phyloP scores from a whole-genome alignment of 768 basidiomycete genomes.

The Candolleomyces eurysporus region DNA sequence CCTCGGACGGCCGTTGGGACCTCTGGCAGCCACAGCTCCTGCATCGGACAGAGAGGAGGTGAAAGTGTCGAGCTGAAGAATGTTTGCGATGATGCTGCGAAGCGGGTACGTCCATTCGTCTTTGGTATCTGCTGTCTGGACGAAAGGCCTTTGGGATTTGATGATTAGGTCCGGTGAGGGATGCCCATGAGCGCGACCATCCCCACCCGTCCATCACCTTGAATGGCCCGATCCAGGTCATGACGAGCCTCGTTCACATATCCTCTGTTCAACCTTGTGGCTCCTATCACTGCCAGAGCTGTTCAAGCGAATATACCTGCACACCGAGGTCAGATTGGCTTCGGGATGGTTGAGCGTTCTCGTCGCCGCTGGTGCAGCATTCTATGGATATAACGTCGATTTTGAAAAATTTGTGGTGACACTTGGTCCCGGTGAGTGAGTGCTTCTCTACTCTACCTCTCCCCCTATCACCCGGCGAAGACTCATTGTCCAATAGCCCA shows the following conservation, averaged over 20 bases:
- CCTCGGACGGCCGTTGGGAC: constrained; percentile 49
- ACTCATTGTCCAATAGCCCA: constrained; percentile 23
- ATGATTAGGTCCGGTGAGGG: background rate
- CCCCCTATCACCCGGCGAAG: background rate
- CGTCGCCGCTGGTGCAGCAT: constrained; percentile 74
- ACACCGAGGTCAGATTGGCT: constrained; percentile 84
- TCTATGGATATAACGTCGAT: constrained; percentile 83
- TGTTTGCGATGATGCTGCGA: constrained; percentile 84
- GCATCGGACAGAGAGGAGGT: constrained; percentile 49
- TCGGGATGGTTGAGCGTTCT: constrained; percentile 88
- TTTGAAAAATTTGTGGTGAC: constrained; percentile 85
- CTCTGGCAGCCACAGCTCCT: constrained; percentile 46
- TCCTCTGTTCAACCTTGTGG: constrained; percentile 35
- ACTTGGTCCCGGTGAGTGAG: constrained; percentile 75
- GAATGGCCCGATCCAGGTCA: no score
- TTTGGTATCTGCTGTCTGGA: background rate
- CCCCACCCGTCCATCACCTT: background rate
- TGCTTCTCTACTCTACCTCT: constrained; percentile 15
- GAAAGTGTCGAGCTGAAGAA: constrained; percentile 67
- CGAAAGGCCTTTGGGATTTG: no score
- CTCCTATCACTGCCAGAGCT: constrained; percentile 71
- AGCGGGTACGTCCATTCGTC: constrained; percentile 58
- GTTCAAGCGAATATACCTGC: constrained; percentile 83
- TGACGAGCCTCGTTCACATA: background rate
- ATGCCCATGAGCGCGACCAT: background rate